phyloP scores from a whole-genome alignment of 495 filamentous ascomycete species.

The Xylaria telfairii region DNA sequence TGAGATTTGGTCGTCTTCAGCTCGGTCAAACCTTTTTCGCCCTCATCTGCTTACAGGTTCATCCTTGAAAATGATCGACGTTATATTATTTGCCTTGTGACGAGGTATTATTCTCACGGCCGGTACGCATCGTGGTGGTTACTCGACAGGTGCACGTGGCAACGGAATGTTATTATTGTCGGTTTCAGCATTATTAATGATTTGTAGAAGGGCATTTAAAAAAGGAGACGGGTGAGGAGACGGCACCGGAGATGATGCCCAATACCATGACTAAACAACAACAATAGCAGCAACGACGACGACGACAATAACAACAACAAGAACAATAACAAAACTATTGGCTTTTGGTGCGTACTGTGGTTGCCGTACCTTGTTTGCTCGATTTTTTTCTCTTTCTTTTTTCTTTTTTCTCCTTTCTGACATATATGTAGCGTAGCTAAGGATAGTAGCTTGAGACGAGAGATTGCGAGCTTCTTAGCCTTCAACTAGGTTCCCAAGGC shows the following conservation, averaged over 20 bases:
- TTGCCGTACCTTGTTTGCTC: not conserved
- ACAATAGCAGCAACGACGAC: not conserved
- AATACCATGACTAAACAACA: not conserved
- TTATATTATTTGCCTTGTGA: not conserved
- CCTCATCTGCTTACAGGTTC: not conserved
- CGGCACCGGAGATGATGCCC: not conserved
- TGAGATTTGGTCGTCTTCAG: slow-evolving; percentile 7
- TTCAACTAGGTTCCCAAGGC: slow-evolving; percentile 7
- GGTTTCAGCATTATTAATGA: slow-evolving; percentile 5
- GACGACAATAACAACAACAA: not conserved
- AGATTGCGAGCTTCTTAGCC: not conserved
- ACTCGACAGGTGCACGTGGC: slow-evolving; percentile 16
- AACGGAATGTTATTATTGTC: slow-evolving; percentile 6
- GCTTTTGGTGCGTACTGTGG: too few relatives aligned
- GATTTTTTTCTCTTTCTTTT: not conserved
- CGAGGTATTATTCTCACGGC: not conserved
- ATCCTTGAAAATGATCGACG: slow-evolving; percentile 12
- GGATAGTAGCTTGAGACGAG: not conserved
- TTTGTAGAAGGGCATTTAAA: not conserved
- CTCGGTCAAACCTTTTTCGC: slow-evolving; percentile 1
- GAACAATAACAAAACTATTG: not conserved
- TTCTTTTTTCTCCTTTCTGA: not conserved
- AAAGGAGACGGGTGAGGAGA: not conserved
- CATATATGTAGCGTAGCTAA: not conserved
- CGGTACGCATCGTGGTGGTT: slow-evolving; percentile 13